Base-by-base conservation (phyloP, 2,329 filamentous ascomycete species). In the Sclerotinia minor region DNA sequence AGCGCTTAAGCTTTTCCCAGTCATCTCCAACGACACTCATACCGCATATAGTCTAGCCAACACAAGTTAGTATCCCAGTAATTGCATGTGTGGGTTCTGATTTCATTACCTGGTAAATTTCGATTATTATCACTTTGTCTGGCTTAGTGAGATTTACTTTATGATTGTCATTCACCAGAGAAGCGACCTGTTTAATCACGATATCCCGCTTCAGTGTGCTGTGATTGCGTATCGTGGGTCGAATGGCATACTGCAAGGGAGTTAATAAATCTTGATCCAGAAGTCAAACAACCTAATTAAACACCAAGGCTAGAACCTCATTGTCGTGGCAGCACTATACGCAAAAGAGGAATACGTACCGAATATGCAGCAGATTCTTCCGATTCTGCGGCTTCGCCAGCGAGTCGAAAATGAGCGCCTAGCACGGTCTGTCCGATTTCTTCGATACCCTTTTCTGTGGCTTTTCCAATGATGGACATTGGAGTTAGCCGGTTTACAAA, bases 101-200 rank as follows among this genome's bases (percentile, higher is more conserved):
- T 49, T 58, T 26, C 19, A 21, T 26, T 83, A 92, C 91, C 85
- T 92, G 88, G 78, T 90, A 94, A 67, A 95, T 84, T 74, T 95
- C 91, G 67, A 95, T 87, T 70, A 94, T 79, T 72, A 95, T 89
- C 44, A 94, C 86, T 76, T 92, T 87, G 79, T 94, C 91, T 45
- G 91, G 91, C n/a, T 83, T 84, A 59, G 83, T 85, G n/a, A 96
- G 84, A 74, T 94, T 87, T 68, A 95, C 92, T 74, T 88, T 90
- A 79, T 95, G 92, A 50, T 88, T 79, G 50, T 82, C 80, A 5
- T 91, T 72, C 49, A 77, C 75, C 19, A 68, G 71, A 19, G 69
- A 71, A 38, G 76, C 92, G 71, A 94, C 84, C 71, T 84, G 85
- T 74, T 89, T 86, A 77, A 95, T 94, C 60, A 94, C 83, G 24